Percentiles rank a stretch among this genome's conserved stretches.
These are phyloP conservation scores for Mycena crocata DNA, from an alignment of 768 basidiomycete species.

Conservation along the genomic window DNA sequence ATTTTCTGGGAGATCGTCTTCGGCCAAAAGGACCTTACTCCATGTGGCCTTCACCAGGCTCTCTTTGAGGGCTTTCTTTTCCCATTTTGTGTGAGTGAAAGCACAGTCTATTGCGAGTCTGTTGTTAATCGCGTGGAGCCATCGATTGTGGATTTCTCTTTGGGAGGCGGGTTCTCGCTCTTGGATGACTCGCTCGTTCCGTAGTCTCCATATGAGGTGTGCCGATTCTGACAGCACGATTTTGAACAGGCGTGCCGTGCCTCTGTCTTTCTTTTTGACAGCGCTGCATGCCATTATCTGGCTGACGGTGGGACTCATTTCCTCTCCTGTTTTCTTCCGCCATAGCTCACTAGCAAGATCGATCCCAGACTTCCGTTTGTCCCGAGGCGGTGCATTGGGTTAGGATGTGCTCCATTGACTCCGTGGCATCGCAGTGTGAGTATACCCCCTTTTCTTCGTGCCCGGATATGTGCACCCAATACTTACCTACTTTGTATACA, in stretches of 20 bases:
- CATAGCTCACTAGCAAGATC: no score
- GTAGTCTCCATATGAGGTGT: conserved; percentile 14
- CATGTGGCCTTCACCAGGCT: neutral
- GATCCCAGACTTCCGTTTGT: no score
- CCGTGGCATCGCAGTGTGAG: no score
- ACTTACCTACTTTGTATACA: no score
- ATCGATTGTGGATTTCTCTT: conserved; percentile 10
- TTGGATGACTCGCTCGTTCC: conserved; percentile 5
- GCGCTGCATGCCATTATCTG: no score
- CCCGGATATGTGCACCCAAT: no score
- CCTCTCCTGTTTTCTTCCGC: no score
- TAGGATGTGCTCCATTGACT: no score
- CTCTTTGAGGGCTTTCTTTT: neutral
- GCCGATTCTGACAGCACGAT: conserved; percentile 9
- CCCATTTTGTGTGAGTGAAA: conserved; percentile 9
- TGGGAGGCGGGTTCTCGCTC: neutral
- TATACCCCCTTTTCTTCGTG: no score
- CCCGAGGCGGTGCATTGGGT: no score
- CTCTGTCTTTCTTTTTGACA: neutral
- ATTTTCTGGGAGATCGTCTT: conserved; percentile 6
- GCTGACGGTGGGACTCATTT: no score
- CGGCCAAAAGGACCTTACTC: conserved; percentile 5
- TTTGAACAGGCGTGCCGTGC: neutral
- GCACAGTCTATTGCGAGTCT: neutral
- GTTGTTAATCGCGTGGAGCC: conserved; percentile 1